These are phyloP conservation scores for Rhodosporidiobolus sp. DNA, from an alignment of 768 basidiomycete species.

Conservation along the genomic window DNA sequence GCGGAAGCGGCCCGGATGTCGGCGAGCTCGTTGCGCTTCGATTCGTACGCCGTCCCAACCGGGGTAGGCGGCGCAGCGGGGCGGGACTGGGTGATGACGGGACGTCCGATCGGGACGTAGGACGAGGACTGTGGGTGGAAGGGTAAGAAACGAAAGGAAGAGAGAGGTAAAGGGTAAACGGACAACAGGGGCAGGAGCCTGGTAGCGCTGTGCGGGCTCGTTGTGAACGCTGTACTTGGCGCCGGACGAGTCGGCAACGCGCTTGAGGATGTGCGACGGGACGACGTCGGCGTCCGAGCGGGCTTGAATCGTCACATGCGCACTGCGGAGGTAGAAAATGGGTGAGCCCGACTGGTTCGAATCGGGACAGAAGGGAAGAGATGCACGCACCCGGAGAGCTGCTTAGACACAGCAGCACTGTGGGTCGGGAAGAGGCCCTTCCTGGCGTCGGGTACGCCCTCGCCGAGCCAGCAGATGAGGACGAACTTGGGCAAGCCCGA, in stretches of 20 bases:
- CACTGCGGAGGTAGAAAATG: conserved; percentile 24
- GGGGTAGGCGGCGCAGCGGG: conserved; percentile 32
- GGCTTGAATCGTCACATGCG: conserved; percentile 78
- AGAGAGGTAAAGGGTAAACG: conserved; percentile 7
- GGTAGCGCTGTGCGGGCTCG: conserved; percentile 65
- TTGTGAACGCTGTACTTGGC: conserved; percentile 82
- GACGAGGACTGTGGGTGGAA: conserved; percentile 21
- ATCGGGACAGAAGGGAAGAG: neutral
- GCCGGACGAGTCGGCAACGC: conserved; percentile 48
- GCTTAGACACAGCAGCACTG: conserved; percentile 71
- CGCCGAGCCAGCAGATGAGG: conserved; percentile 95
- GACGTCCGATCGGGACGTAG: conserved; percentile 47
- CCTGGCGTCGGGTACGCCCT: conserved; percentile 85
- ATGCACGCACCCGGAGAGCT: conserved; percentile 64
- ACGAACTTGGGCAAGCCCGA: conserved; percentile 84
- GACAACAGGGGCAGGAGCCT: conserved; percentile 68
- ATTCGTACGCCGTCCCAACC: conserved; percentile 45
- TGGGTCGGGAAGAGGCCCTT: conserved; percentile 90
- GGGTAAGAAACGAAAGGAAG: neutral
- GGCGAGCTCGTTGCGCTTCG: conserved; percentile 43
- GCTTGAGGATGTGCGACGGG: conserved; percentile 73
- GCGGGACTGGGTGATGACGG: conserved; percentile 40
- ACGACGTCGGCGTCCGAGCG: conserved; percentile 84
- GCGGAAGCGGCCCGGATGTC: conserved; percentile 51
- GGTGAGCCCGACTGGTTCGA: too few relatives aligned